These are phyloP conservation scores for Karstenula rhodostoma DNA, from an alignment of 2,329 filamentous ascomycete species.

Conservation along the genomic window DNA sequence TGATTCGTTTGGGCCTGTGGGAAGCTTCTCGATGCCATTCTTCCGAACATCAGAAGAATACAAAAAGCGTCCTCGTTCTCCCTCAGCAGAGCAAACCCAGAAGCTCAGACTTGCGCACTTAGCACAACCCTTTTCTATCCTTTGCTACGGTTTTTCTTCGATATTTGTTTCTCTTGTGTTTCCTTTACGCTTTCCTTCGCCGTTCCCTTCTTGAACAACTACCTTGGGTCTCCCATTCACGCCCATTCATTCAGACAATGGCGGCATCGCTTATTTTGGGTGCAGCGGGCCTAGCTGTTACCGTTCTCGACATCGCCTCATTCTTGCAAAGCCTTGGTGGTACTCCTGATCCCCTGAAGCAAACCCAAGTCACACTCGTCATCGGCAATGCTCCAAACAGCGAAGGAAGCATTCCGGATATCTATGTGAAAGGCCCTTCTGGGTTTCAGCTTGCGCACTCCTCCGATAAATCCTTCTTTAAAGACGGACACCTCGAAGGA, in stretches of 20 bases:
- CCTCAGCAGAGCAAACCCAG: too few relatives aligned
- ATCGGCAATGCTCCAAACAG: conserved; percentile 3
- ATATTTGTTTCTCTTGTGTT: too few relatives aligned
- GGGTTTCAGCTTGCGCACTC: conserved; percentile 1
- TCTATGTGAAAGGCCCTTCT: background rate
- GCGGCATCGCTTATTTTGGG: background rate
- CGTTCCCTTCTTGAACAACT: too few relatives aligned
- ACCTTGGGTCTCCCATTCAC: too few relatives aligned
- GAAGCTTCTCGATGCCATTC: too few relatives aligned
- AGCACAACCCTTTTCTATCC: too few relatives aligned
- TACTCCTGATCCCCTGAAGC: background rate
- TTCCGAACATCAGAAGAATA: too few relatives aligned
- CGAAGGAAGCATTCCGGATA: background rate
- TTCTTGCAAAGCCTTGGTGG: conserved; percentile 3
- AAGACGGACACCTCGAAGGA: background rate
- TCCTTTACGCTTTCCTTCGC: too few relatives aligned
- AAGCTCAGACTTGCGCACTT: too few relatives aligned
- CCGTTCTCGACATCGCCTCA: conserved; percentile 3
- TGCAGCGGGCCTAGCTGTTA: conserved; percentile 3
- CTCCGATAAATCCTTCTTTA: background rate
- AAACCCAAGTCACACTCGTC: conserved; percentile 2
- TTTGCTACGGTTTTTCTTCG: too few relatives aligned
- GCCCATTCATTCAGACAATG: background rate
- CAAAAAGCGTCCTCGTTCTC: too few relatives aligned
- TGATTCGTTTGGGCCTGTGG: too few relatives aligned